Evolutionary conservation across 108 stramenopile species (phyloP), one percentile per base, ranked within the genome.

Genomic region (Asterionellopsis glacialis): DNA sequence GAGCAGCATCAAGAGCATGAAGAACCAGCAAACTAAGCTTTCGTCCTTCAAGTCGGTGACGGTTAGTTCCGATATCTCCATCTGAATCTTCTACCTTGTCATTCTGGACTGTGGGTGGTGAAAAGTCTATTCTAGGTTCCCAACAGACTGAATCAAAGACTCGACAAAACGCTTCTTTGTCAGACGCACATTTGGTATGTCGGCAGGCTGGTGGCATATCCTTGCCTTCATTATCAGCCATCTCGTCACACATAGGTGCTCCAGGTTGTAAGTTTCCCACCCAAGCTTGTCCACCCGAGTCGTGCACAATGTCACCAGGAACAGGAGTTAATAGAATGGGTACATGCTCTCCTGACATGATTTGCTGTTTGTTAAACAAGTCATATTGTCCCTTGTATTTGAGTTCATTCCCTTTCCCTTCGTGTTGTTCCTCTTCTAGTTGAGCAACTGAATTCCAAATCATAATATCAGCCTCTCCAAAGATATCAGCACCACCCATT

Each of bases 101-200:
- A 15, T 60, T 41, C 43, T 73, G 75, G 16, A 41, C 22, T 0
- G 9, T 52, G 2, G 50, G 48, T 18, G 77, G 76, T 0, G 54
- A 67, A 41, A 47, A 71, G 59, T 72, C 73, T 7, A 53, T 55
- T 12, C 76, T 51, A 11, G 64, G 66, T 9, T 68, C 67, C 81
- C 81, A 82, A 44, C 81, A 82, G 11, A 64, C 66, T 44, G 65
- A 61, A 21, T 69, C 51, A 54, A 79, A 74, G 21, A 61, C 57
- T 12, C 73, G 52, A 41, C 78, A 76, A 40, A 69, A 45, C 5
- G 39, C 62, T 49, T 19, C 28, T 23, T 57, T 14, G 11, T 55
- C 19, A 21, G 43, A 7, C 11, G 16, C 59, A 55, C 80, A 81
- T 22, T 43, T 47, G 24, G 74, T 18, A 59, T 63, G 71, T 42